A percentile compares a stretch with the other conserved stretches of the same genome.
Evolutionary conservation across 495 filamentous ascomycete species (phyloP).

Genomic region (Podospora australis): DNA sequence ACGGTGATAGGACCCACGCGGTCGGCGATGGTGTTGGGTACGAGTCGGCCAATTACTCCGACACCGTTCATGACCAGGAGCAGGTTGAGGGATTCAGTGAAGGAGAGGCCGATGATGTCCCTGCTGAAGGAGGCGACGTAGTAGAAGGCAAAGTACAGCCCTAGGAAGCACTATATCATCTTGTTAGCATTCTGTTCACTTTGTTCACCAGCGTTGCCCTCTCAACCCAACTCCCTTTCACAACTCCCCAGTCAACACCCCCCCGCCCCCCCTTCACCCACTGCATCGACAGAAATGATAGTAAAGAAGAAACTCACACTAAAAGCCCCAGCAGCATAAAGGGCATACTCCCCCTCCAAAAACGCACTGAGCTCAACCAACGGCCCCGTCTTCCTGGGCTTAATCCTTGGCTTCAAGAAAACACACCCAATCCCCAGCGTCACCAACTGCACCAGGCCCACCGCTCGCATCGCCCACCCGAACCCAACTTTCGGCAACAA

Average conservation of each 20-base stretch:
- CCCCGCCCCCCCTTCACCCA: not conserved
- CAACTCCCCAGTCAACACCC: too few relatives aligned
- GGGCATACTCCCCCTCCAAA: constrained; percentile 31
- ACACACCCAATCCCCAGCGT: constrained; percentile 45
- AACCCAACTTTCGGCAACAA: constrained; percentile 54
- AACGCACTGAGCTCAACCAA: constrained; percentile 38
- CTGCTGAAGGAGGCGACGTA: constrained; percentile 60
- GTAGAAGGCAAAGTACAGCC: constrained; percentile 77
- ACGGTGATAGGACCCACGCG: constrained; percentile 54
- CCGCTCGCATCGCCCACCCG: constrained; percentile 58
- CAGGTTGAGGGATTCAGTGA: constrained; percentile 54
- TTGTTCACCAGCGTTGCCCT: not conserved
- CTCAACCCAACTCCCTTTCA: too few relatives aligned
- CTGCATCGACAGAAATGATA: not conserved
- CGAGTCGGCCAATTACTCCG: constrained; percentile 56
- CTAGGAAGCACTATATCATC: constrained; percentile 46
- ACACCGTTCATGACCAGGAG: constrained; percentile 69
- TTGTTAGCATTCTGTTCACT: not conserved
- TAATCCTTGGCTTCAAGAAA: constrained; percentile 46
- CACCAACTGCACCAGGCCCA: constrained; percentile 53
- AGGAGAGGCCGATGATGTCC: constrained; percentile 37
- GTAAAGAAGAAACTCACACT: not conserved
- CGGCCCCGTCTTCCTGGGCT: constrained; percentile 21
- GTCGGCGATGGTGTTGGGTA: constrained; percentile 62
- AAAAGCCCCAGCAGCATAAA: constrained; percentile 10